These are phyloP conservation scores for Ascochyta viciae-villosae DNA, from an alignment of 2,329 filamentous ascomycete genomes.

Conservation along the genomic window DNA sequence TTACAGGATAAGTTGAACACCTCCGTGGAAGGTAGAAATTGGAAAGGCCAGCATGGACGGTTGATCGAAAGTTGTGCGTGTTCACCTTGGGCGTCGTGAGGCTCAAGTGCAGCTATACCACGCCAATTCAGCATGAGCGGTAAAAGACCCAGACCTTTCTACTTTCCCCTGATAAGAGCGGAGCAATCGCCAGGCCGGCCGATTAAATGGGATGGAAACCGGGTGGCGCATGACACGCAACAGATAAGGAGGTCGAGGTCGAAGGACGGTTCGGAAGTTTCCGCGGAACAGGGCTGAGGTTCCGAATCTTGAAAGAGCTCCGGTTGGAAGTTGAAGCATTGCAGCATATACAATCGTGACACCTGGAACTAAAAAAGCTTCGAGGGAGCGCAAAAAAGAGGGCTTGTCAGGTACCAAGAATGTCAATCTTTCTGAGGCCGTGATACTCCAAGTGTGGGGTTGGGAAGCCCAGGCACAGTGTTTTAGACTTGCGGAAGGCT, in stretches of 20 bases:
- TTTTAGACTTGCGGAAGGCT: no score
- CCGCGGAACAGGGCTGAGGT: neutral
- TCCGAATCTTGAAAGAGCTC: no score
- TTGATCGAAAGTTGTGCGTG: neutral
- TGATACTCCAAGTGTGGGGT: no score
- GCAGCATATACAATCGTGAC: no score
- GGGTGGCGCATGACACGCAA: constrained; percentile 1
- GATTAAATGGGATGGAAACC: neutral
- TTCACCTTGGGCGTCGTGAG: neutral
- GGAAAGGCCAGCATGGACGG: neutral
- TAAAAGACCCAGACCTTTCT: neutral
- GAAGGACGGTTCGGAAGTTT: constrained; percentile 4
- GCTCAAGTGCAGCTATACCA: neutral
- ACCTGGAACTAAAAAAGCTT: no score
- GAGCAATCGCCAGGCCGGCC: neutral
- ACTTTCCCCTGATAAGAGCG: constrained; percentile 4
- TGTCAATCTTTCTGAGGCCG: no score
- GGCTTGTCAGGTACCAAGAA: no score
- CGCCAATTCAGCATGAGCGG: neutral
- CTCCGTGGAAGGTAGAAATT: neutral
- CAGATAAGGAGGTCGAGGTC: constrained; percentile 14
- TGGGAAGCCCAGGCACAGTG: no score
- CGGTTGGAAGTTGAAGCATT: no score
- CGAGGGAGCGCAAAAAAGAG: no score
- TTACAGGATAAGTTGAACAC: neutral